Base-by-base conservation (phyloP, 1,284 basidiomycete species). In the Cryptococcus sp. region DNA sequence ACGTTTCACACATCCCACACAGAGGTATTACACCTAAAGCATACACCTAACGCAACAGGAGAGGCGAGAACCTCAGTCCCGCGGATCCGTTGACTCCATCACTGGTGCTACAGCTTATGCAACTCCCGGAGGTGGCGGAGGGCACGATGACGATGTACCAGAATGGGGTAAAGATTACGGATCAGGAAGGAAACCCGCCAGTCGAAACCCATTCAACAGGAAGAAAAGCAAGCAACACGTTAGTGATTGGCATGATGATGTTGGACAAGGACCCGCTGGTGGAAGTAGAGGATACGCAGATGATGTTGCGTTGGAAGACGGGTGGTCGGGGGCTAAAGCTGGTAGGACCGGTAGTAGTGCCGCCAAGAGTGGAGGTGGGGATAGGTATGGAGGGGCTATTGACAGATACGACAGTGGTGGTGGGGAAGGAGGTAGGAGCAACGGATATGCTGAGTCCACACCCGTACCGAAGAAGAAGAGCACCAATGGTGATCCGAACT, bases 91-190 rank as follows among this genome's bases (percentile, higher is more conserved):
- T 16, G 56, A 55, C 52, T 55, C 55, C n/a, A 61, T 53, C 48
- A 54, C 54, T 18, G 55, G 52, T 40, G 57, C 50, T 11, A 52
- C 59, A 7, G 41, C 54, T 11, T 69, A 72, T 49, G 68, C 69
- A 3, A 64, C 70, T 1, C 14, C 36, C 4, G 36, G 36, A n/a
- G 56, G 65, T 28, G 56, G 49, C 16, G 63, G 64, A 14, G 56
- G 65, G 5, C 60, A 63, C 34, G 73, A 76, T 53, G 65, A 66
- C 43, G 74, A 76, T 51, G 71, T 77, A 7, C 76, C 76, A 42
- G 74, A 75, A 51, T 77, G 76, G 76, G 74, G 74, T 24, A 63
- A 63, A 53, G 74, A 75, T 48, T 77, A 76, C 49, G 75, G 75
- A 9, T 59, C 61, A 44, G 46, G 59, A 41, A 49, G 62, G 36